Conservation (phyloP, 371 early-diverging fungal species). For the Syncephalastrum racemosum region DNA sequence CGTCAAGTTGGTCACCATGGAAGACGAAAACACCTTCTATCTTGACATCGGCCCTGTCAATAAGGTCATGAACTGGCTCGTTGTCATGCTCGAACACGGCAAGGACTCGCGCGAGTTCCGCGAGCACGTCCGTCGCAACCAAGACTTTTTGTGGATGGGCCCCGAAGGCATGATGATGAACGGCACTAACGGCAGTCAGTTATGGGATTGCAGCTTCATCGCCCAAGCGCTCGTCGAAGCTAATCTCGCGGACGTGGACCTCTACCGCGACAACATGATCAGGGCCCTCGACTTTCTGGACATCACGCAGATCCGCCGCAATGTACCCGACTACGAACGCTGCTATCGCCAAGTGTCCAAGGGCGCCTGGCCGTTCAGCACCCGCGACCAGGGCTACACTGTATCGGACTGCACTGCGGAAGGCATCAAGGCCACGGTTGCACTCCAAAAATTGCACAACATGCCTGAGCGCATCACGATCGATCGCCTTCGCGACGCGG, state of each 20-base stretch:
- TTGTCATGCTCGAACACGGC: conserved; percentile 83
- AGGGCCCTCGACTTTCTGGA: conserved; percentile 84
- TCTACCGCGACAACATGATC: conserved; percentile 68
- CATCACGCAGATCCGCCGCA: conserved; percentile 79
- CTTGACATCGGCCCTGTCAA: conserved; percentile 94
- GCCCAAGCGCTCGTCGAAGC: conserved; percentile 71
- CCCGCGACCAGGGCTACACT: conserved; percentile 90
- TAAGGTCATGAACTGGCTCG: conserved; percentile 90
- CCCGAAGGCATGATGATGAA: conserved; percentile 92
- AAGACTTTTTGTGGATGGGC: conserved; percentile 91
- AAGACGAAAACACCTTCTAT: conserved; percentile 88
- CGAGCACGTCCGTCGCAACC: conserved; percentile 69
- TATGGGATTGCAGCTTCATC: conserved; percentile 95
- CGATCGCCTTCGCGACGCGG: conserved; percentile 79
- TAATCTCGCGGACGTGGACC: conserved; percentile 67
- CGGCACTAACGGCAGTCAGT: conserved; percentile 97
- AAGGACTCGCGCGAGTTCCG: conserved; percentile 79
- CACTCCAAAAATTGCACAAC: conserved; percentile 65
- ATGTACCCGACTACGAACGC: conserved; percentile 65
- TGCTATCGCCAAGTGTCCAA: conserved; percentile 82
- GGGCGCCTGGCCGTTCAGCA: conserved; percentile 98
- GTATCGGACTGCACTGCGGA: conserved; percentile 98
- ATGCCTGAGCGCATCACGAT: conserved; percentile 43
- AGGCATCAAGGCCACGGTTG: conserved; percentile 81
- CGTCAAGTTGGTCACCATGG: conserved; percentile 79